These are phyloP conservation scores for Bolboschoenoplectus hybrid DNA, from an alignment of 202 grass and related monocot genomes.

Conservation along the genomic window DNA sequence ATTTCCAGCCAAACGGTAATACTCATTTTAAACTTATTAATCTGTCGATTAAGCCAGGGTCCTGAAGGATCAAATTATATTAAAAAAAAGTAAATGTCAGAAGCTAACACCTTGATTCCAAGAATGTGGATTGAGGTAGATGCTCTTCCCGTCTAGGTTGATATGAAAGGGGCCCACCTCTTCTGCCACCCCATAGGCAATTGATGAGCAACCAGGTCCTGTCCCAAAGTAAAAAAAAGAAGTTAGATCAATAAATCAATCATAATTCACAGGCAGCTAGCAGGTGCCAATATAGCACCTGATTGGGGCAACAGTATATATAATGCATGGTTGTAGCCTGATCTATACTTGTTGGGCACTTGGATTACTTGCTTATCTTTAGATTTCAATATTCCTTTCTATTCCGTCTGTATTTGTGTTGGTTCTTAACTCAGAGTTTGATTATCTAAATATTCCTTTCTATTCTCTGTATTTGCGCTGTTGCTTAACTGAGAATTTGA, in stretches of 20 bases:
- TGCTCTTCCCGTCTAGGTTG: constrained; percentile 82
- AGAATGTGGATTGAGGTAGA: constrained; percentile 83
- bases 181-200: constrained; percentile 86
- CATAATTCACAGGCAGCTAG: constrained; percentile 7
- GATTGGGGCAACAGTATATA: neutral
- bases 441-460: neutral
- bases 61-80: constrained; percentile 16
- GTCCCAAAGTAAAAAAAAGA: constrained; percentile 21
- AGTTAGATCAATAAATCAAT: constrained; percentile 31
- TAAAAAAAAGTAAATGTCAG: neutral
- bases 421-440: neutral
- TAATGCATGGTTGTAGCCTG: neutral
- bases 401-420: neutral
- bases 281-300: constrained; percentile 10
- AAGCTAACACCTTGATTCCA: constrained; percentile 79
- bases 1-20: neutral
- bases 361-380: neutral
- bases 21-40: neutral
- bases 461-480: neutral
- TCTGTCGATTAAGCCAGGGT: constrained; percentile 11
- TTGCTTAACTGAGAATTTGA: neutral
- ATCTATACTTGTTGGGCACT: neutral
- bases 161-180: constrained; percentile 97
- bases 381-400: neutral
- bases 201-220: constrained; percentile 97